Evolutionary conservation across 495 filamentous ascomycete genomes (phyloP).

Genomic region (Copromyces sp.): DNA sequence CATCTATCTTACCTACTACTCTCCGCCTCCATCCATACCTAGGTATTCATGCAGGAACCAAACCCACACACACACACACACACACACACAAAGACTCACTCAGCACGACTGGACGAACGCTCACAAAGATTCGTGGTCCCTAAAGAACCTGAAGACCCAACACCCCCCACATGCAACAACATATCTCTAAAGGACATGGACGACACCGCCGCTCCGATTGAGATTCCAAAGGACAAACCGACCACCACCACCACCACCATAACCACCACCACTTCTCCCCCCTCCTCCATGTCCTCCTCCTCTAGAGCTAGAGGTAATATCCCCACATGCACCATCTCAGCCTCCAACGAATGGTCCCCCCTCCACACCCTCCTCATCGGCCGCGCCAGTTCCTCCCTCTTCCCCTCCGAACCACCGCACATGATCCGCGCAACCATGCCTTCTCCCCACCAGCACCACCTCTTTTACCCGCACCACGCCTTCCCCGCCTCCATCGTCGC

Average conservation of each 20-base stretch:
- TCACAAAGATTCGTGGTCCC: no score
- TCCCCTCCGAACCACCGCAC: neutral
- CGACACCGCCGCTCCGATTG: neutral
- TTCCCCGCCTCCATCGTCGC: neutral
- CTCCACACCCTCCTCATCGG: slow-evolving; percentile 1
- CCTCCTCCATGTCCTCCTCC: no score
- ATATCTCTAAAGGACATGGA: neutral
- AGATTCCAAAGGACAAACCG: neutral
- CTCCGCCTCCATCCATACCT: no score
- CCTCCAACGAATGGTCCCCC: neutral
- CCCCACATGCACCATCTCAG: neutral
- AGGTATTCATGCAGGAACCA: no score
- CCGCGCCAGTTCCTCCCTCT: neutral
- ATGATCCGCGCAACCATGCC: slow-evolving; percentile 2
- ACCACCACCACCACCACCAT: neutral
- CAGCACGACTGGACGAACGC: no score
- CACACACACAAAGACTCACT: no score
- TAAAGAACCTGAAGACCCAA: neutral
- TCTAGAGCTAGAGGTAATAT: no score
- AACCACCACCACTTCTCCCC: neutral
- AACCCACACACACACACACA: no score
- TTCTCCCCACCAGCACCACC: neutral
- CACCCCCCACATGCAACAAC: neutral
- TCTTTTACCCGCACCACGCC: neutral
- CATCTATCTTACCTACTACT: no score